phyloP scores from a whole-genome alignment of 1,284 basidiomycete species.

The Papiliotrema terrestris region DNA sequence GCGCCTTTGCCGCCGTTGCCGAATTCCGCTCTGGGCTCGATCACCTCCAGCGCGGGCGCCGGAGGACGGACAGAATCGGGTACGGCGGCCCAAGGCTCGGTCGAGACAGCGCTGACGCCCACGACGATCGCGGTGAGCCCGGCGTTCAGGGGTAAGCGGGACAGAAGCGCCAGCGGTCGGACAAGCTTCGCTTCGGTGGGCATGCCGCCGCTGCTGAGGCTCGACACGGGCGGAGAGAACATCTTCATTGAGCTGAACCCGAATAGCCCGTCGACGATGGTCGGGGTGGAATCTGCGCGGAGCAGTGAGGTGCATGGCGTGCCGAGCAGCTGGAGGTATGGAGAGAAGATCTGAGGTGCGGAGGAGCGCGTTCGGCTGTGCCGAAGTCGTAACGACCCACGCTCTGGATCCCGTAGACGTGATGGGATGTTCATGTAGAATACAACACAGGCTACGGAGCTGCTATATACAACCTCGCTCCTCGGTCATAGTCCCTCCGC shows the following conservation, averaged over 20 bases:
- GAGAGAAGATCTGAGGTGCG: too few species aligned
- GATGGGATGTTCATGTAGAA: too few species aligned
- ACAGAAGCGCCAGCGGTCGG: not conserved
- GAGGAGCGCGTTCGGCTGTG: too few species aligned
- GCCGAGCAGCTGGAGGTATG: not conserved
- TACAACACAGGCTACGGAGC: too few species aligned
- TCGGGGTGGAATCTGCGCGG: not conserved
- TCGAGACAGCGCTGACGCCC: not conserved
- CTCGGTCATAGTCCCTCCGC: too few species aligned
- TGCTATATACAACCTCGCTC: too few species aligned
- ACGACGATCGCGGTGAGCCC: too few species aligned
- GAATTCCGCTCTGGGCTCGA: not conserved
- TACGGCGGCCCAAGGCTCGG: not conserved
- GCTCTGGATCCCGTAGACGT: too few species aligned
- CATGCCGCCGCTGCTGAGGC: not conserved
- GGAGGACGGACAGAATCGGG: too few species aligned
- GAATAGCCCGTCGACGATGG: conserved; percentile 7
- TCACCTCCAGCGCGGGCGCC: not conserved
- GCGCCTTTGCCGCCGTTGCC: not conserved
- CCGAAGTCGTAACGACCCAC: too few species aligned
- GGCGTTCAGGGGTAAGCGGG: not conserved
- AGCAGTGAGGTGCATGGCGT: not conserved
- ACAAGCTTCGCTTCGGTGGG: not conserved
- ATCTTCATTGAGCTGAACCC: conserved; percentile 10
- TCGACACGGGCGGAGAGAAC: not conserved